These are phyloP conservation scores for Phyllostachys edulis DNA, from an alignment of 176 grass and related monocot genomes.

Conservation along the genomic window DNA sequence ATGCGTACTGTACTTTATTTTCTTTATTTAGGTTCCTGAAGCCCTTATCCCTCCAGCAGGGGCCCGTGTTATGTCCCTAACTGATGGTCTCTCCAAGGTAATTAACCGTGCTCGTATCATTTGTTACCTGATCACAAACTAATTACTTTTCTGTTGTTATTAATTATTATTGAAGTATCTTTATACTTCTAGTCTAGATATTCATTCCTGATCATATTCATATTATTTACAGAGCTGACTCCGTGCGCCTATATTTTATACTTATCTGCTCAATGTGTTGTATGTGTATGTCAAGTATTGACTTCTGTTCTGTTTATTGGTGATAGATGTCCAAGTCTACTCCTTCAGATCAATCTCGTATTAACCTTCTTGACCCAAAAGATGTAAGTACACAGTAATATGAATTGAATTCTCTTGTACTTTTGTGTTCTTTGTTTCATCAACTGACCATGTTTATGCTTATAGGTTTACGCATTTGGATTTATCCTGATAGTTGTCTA, in stretches of 20 bases:
- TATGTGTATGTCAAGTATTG: not conserved
- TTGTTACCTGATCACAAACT: conserved; percentile 9
- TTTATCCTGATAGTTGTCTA: conserved; percentile 33
- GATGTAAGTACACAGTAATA: conserved; percentile 59
- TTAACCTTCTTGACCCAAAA: conserved; percentile 96
- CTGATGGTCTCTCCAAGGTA: conserved; percentile 98
- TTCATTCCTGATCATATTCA: not conserved
- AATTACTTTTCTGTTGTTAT: not conserved
- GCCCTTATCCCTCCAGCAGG: conserved; percentile 88
- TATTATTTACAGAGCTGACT: too few species aligned
- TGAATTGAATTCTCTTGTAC: conserved; percentile 3
- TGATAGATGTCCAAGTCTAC: conserved; percentile 97
- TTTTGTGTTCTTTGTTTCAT: conserved; percentile 13
- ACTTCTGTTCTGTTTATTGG: conserved; percentile 33
- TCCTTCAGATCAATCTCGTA: conserved; percentile 93
- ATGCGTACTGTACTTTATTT: conserved; percentile 25
- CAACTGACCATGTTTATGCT: not conserved
- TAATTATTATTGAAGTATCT: not conserved
- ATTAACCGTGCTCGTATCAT: not conserved
- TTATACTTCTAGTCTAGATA: conserved; percentile 17
- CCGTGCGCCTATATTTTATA: not conserved
- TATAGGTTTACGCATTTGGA: conserved; percentile 21
- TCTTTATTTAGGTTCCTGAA: conserved; percentile 80
- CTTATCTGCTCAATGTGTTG: not conserved
- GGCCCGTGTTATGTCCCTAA: conserved; percentile 91